Evolutionary conservation across 2,329 filamentous ascomycete genomes (phyloP), one percentile per base, ranked within the genome.

Genomic region (Aureobasidium sp.): DNA sequence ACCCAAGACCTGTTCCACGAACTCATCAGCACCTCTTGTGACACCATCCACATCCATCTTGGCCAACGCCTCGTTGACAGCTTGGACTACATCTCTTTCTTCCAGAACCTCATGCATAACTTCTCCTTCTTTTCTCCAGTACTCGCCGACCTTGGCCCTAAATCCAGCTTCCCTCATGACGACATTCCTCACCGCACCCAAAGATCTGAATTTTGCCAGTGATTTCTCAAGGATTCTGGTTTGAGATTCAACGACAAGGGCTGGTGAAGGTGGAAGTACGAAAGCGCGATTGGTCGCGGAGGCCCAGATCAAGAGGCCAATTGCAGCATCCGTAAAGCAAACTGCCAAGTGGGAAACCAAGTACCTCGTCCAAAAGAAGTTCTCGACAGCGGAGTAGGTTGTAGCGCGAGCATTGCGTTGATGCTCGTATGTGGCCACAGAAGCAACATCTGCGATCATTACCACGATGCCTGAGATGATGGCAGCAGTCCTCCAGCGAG

Each of bases 251-350:
- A 95, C 75, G 64, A 89, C 84, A 71, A 89, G 86, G 0, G 85
- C 82, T 0, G 86, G 73, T 0, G 81, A 78, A 0, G 84, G 81
- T 15, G 86, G 83, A 51, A 79, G 77, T 26, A 85, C 82, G 67
- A 95, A 90, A 63, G 89, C 87, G 23, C 91, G 86, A 70, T 92
- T 88, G 5, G 94, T 97, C 17, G 85, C 84, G 2, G 88, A 87
- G 4, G 94, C 79, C 76, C 87, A 97, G 41, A 97, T 78, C 4
- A 88, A 73, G 58, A 78, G 80, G 0, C 85, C 89, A 0, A 94
- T 74, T 0, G 79, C 62, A 0, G 74, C 79, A 70, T 97, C 87
- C 26, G 91, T 79, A 0, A 79, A 67, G 0, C 86, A 86, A 3
- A 97, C 83, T 1, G 75, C 77, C 15, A 90, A 68, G 34, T 82